Evolutionary conservation across 2,329 filamentous ascomycete genomes (phyloP).

Genomic region (Hypoxylon sp.): DNA sequence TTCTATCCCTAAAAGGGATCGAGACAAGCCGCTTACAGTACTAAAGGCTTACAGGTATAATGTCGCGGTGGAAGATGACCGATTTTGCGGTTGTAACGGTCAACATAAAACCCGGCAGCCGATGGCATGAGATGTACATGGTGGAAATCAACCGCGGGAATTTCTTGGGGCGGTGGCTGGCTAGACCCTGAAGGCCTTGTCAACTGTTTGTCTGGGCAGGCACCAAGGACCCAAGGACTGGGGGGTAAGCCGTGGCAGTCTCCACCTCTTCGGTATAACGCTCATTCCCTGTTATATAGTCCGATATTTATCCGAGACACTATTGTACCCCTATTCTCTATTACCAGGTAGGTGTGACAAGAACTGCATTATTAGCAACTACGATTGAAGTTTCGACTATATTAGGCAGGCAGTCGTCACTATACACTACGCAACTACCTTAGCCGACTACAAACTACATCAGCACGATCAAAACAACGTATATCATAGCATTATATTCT

Average conservation of each 20-base stretch:
- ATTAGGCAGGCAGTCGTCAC: background rate
- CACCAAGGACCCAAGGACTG: constrained; percentile 7
- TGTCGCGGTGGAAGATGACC: constrained; percentile 42
- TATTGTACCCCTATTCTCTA: constrained; percentile 1
- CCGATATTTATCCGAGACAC: constrained; percentile 20
- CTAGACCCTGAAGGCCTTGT: constrained; percentile 4
- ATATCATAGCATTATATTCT: background rate
- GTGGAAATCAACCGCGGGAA: constrained; percentile 30
- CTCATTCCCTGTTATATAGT: constrained; percentile 4
- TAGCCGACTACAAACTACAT: background rate
- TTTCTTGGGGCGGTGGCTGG: constrained; percentile 28
- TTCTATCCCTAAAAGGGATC: constrained; percentile 36
- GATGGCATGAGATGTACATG: constrained; percentile 38
- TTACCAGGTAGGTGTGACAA: background rate
- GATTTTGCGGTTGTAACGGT: constrained; percentile 46
- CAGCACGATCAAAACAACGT: background rate
- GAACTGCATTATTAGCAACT: background rate
- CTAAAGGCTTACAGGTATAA: constrained; percentile 41
- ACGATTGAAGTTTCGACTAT: background rate
- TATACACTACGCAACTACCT: background rate
- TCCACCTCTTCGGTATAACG: constrained; percentile 11
- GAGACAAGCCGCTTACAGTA: constrained; percentile 36
- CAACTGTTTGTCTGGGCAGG: constrained; percentile 9
- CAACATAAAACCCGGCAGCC: constrained; percentile 46
- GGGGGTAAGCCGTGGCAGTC: constrained; percentile 6